Evolutionary conservation across 371 early-diverging fungal genomes (phyloP).

Genomic region (Catenaria anguillulae): DNA sequence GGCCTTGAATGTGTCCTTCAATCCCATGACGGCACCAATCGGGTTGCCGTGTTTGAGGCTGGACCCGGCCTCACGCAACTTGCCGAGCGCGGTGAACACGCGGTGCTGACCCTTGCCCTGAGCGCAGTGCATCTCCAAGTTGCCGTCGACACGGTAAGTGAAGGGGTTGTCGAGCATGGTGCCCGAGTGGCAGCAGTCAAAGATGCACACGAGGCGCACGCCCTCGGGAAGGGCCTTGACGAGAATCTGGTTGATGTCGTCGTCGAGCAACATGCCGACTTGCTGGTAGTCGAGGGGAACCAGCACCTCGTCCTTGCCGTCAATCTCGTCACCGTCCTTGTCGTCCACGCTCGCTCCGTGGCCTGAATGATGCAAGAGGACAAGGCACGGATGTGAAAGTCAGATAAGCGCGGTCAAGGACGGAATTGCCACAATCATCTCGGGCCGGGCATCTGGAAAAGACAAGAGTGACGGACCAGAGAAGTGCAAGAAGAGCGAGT

Average conservation of each 20-base stretch:
- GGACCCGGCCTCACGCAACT: too few species aligned
- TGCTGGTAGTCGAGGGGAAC: not conserved
- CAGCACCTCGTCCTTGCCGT: constrained; percentile 13
- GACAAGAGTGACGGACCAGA: constrained; percentile 46
- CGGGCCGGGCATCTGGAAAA: not conserved
- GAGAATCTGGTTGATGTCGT: constrained; percentile 6
- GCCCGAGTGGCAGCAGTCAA: constrained; percentile 13
- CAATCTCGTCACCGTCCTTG: constrained; percentile 11
- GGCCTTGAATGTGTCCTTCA: not conserved
- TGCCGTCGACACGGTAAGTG: constrained; percentile 14
- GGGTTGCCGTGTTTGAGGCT: not conserved
- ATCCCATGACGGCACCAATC: too few species aligned
- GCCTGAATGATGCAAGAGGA: not conserved
- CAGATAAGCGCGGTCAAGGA: too few species aligned
- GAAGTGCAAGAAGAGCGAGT: constrained; percentile 75
- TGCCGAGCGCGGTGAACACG: too few species aligned
- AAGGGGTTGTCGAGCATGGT: not conserved
- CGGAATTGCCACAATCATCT: too few species aligned
- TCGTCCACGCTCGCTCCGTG: constrained; percentile 8
- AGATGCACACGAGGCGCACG: constrained; percentile 5
- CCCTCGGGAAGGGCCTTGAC: constrained; percentile 8
- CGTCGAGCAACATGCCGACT: constrained; percentile 40
- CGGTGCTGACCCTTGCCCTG: not conserved
- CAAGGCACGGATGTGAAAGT: too few species aligned
- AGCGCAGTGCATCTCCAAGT: constrained; percentile 8